phyloP scores from a whole-genome alignment of 176 grass and related monocot genomes.

The Rhynchospora breviuscula region DNA sequence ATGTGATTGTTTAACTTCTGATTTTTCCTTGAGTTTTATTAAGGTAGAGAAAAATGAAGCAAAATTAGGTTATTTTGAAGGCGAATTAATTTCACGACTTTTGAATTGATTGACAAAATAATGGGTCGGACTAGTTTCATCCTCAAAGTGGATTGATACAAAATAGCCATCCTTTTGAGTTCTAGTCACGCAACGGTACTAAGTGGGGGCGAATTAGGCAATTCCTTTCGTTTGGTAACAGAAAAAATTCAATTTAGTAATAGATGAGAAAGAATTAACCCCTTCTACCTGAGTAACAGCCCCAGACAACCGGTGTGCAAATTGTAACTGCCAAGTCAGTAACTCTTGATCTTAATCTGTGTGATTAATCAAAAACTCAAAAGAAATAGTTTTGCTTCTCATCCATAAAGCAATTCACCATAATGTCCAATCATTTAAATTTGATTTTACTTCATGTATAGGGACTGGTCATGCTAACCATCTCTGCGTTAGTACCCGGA shows the following conservation, averaged over 20 bases:
- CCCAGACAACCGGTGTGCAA: neutral
- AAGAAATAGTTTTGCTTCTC: no score
- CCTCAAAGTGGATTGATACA: neutral
- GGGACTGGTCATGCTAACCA: constrained; percentile 60
- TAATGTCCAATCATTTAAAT: neutral
- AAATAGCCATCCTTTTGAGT: neutral
- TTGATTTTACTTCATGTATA: constrained; percentile 15
- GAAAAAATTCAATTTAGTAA: neutral
- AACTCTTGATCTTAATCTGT: neutral
- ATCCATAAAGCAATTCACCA: no score
- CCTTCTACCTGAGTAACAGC: neutral
- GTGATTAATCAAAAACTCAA: neutral
- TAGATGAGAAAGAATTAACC: neutral
- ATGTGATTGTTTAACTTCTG: constrained; percentile 12
- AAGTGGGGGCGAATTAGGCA: neutral
- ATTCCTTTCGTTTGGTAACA: neutral
- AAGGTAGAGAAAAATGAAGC: no score
- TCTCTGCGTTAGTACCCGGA: constrained; percentile 50
- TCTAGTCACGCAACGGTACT: neutral
- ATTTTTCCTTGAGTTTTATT: no score
- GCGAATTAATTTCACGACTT: neutral
- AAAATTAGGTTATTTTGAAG: neutral
- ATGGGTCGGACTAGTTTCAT: neutral
- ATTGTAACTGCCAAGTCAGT: neutral
- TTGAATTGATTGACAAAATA: neutral